phyloP scores from a whole-genome alignment of 169 alveolate species.

The Plasmodium coatneyi region DNA sequence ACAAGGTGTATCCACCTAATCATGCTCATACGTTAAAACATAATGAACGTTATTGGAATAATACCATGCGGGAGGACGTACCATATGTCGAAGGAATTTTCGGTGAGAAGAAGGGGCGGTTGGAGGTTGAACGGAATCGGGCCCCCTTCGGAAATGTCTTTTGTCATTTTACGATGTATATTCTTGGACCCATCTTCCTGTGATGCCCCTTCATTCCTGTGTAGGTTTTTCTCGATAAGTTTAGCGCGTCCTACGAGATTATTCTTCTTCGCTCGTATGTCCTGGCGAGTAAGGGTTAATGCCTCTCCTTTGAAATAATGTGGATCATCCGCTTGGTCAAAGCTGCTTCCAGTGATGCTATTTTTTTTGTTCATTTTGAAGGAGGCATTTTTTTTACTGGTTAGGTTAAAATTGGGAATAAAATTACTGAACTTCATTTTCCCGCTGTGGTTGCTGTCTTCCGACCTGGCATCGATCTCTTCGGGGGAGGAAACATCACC shows the following conservation, averaged over 20 bases:
- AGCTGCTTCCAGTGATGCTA: not conserved
- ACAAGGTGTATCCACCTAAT: not conserved
- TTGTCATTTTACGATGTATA: not conserved
- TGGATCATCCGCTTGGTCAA: not conserved
- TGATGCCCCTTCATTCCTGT: not conserved
- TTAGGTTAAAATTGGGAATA: not conserved
- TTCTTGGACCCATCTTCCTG: not conserved
- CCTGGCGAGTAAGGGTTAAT: not conserved
- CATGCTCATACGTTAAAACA: not conserved
- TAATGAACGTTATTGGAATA: not conserved
- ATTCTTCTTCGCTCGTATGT: slow-evolving; percentile 20
- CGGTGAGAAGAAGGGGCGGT: slow-evolving; percentile 25
- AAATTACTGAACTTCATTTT: not conserved
- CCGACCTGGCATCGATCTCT: not conserved
- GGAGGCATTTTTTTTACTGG: not conserved
- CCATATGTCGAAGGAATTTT: slow-evolving; percentile 41
- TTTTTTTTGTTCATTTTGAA: not conserved
- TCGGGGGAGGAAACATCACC: not conserved
- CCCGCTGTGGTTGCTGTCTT: not conserved
- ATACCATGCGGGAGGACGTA: not conserved
- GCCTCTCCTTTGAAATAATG: not conserved
- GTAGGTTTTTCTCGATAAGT: slow-evolving; percentile 2
- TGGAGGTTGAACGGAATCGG: slow-evolving; percentile 11
- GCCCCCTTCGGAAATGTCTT: not conserved
- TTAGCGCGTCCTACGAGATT: slow-evolving; percentile 24